A percentile compares a stretch with the other conserved stretches of the same genome.
These are phyloP conservation scores for Nephelium lappaceum DNA, from an alignment of 345 rosid species.

Conservation along the genomic window DNA sequence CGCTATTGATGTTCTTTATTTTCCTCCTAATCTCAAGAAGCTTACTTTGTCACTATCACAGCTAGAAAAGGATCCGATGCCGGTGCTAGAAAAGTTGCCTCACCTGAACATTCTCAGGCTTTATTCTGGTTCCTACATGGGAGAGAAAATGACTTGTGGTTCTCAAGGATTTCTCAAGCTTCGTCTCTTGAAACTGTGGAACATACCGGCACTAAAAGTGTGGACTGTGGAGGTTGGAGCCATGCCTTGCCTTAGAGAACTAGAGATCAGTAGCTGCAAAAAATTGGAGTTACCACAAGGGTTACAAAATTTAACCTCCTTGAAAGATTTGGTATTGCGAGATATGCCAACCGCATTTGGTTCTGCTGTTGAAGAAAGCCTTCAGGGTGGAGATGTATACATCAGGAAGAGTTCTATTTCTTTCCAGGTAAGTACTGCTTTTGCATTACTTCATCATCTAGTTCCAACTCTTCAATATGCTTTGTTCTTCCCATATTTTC, in stretches of 20 bases:
- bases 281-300: no score
- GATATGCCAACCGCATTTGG: slow-evolving; percentile 24
- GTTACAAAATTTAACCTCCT: no score
- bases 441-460: no score
- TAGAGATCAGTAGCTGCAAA: slow-evolving; percentile 41
- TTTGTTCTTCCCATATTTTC: no score
- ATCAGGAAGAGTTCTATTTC: not conserved
- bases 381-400: not conserved
- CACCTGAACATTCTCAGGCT: slow-evolving; percentile 38
- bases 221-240: slow-evolving; percentile 24
- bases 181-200: slow-evolving; percentile 41
- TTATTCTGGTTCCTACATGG: slow-evolving; percentile 30
- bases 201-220: slow-evolving; percentile 8
- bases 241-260: slow-evolving; percentile 30
- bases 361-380: not conserved
- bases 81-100: slow-evolving; percentile 24
- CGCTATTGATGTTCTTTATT: no score
- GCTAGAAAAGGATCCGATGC: slow-evolving; percentile 32
- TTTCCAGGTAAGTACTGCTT: no score
- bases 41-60: slow-evolving; percentile 39
- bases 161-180: slow-evolving; percentile 24
- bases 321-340: slow-evolving; percentile 30
- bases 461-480: no score
- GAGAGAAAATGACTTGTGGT: slow-evolving; percentile 23
- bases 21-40: slow-evolving; percentile 27